Conservation (phyloP, 768 basidiomycete species). For the Tulasnella sp. region DNA sequence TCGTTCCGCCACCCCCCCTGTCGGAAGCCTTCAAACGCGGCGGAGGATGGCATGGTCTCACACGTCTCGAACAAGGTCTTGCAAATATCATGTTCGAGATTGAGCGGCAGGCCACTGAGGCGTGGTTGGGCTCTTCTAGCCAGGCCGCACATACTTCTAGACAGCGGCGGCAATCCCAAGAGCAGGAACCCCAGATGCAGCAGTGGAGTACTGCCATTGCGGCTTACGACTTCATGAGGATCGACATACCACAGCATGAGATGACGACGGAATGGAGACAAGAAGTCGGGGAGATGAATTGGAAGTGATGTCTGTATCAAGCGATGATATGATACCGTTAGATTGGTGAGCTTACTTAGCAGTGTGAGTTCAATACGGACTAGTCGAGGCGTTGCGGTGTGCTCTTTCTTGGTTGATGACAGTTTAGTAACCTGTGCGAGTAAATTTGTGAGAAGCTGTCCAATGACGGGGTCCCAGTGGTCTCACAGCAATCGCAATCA, state of each 20-base stretch:
- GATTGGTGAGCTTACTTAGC: too few relatives aligned
- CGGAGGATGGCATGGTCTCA: background rate
- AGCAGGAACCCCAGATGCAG: background rate
- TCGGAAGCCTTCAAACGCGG: background rate
- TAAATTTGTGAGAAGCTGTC: too few relatives aligned
- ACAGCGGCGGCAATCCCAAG: too few relatives aligned
- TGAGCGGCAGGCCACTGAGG: slow-evolving; percentile 13
- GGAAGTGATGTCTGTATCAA: background rate
- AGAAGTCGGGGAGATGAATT: background rate
- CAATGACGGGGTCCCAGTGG: too few relatives aligned
- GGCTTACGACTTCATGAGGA: slow-evolving; percentile 10
- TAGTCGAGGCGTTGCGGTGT: too few relatives aligned
- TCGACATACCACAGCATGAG: slow-evolving; percentile 14
- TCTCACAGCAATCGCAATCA: slow-evolving; percentile 78
- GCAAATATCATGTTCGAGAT: slow-evolving; percentile 11
- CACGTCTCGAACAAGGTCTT: background rate
- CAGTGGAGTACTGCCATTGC: slow-evolving; percentile 8
- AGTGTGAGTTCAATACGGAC: too few relatives aligned
- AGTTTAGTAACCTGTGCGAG: too few relatives aligned
- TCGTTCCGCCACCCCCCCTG: background rate
- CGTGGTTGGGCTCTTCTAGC: background rate
- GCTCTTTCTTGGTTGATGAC: too few relatives aligned
- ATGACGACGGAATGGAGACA: slow-evolving; percentile 2
- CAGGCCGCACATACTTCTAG: background rate
- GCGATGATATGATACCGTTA: too few relatives aligned